Conservation (phyloP, 306 rosid species). For the Corylus americana region DNA sequence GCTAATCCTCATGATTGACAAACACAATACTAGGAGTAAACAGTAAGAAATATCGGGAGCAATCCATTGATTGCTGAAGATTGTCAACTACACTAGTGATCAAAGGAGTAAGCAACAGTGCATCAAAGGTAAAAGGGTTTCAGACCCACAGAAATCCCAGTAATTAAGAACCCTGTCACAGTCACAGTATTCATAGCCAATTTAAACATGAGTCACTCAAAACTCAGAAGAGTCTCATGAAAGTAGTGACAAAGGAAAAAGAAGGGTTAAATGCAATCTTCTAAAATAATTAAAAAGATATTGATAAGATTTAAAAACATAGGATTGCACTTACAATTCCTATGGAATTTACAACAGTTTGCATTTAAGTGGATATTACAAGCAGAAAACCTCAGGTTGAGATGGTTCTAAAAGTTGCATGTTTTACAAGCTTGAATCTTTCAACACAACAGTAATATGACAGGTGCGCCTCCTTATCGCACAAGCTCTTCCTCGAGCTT, state of each 20-base stretch:
- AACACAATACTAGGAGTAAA: neutral
- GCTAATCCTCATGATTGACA: too few relatives aligned
- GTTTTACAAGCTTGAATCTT: conserved; percentile 37
- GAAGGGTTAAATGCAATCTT: too few relatives aligned
- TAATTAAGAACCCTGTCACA: too few relatives aligned
- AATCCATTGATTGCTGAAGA: neutral
- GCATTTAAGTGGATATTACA: neutral
- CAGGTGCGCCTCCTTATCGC: conserved; percentile 43
- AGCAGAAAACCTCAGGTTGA: neutral
- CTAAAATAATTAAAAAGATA: too few relatives aligned
- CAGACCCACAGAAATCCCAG: too few relatives aligned
- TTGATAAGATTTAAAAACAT: too few relatives aligned
- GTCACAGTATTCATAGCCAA: too few relatives aligned
- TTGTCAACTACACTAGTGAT: neutral
- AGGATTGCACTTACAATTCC: too few relatives aligned
- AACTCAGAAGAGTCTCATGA: too few relatives aligned
- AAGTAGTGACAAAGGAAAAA: too few relatives aligned
- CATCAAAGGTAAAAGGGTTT: neutral
- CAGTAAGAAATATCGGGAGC: neutral
- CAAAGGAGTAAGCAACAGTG: neutral
- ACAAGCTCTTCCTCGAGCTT: conserved; percentile 42
- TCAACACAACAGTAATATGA: conserved; percentile 43
- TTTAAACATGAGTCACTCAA: too few relatives aligned
- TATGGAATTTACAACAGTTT: neutral
- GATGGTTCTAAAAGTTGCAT: neutral